Evolutionary conservation across 169 alveolate species (phyloP), one percentile per base, ranked within the genome.

Genomic region (Eimeria maxima): DNA sequence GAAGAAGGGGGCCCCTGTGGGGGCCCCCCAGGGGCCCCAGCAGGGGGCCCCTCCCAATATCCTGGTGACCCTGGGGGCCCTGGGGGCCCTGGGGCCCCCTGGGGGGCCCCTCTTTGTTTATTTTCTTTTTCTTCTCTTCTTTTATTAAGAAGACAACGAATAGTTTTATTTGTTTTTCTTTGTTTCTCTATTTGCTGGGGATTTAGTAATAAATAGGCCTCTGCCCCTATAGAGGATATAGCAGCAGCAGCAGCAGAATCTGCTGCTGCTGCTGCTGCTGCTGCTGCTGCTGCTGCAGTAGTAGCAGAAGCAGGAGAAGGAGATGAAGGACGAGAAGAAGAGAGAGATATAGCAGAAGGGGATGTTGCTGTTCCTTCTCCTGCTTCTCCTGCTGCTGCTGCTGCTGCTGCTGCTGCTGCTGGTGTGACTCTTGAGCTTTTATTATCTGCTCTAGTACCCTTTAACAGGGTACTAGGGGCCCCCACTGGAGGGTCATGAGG

Each of bases 221-320:
- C 90, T 3, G 90, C 90, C 73, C 90, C 90, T 11, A 81, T 81
- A 5, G 33, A 67, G 55, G n/a, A 47, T 18, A 81, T 44, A 47
- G 90, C 47, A 27, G 44, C 73, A 53, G 24, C 57, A 50, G 57
- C 5, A 50, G 57, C 18, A 50, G 57, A 5, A 50, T 5, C 11
- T 50, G 11, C 4, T 27, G 90, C 53, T 3, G 71, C 74, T 13
- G 69, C 90, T 47, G 63, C 13, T 4, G 13, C 67, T 16, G 90
- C 69, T 44, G 90, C 90, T 6, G 90, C 38, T 44, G 86, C 8
- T 22, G 76, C n/a, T 24, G 4, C 76, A 10, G 44, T 0, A 10
- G 42, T 67, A 10, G 33, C 42, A 18, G 76, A 22, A 67, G 76
- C 76, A 8, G 76, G 38, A 67, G 76, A 22, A 67, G 76, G 22